A percentile compares a stretch with the other conserved stretches of the same genome.
These are phyloP conservation scores for Umbelopsis ramanniana DNA, from an alignment of 192 early-diverging fungal genomes.

Conservation along the genomic window DNA sequence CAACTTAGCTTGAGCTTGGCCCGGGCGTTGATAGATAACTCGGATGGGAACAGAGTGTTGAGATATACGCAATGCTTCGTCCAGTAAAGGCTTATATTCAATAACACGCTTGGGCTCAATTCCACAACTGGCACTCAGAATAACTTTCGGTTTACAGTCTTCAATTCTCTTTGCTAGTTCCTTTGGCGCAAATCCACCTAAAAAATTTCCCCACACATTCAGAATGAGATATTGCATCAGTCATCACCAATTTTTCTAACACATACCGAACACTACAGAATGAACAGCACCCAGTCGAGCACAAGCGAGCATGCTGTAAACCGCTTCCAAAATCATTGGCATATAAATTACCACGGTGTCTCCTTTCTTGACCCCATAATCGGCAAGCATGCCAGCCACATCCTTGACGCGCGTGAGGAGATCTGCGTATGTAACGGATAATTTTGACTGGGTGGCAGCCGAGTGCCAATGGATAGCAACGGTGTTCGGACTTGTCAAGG, in stretches of 20 bases:
- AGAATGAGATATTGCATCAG: neutral
- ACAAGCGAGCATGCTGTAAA: conserved; percentile 85
- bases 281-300: conserved; percentile 84
- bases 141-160: conserved; percentile 75
- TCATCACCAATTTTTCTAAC: neutral
- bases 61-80: conserved; percentile 65
- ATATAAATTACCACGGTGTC: conserved; percentile 84
- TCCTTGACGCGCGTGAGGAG: conserved; percentile 68
- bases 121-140: conserved; percentile 79
- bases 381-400: conserved; percentile 66
- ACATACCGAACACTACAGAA: conserved; percentile 75
- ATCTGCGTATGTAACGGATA: conserved; percentile 68
- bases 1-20: conserved; percentile 55
- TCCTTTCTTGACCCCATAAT: conserved; percentile 66
- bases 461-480: conserved; percentile 80
- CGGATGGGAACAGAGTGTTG: conserved; percentile 50
- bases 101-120: conserved; percentile 77
- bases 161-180: conserved; percentile 84
- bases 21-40: conserved; percentile 72
- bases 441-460: conserved; percentile 59
- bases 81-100: conserved; percentile 78
- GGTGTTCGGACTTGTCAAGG: conserved; percentile 57
- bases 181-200: conserved; percentile 73
- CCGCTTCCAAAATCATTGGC: conserved; percentile 83
- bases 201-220: neutral